phyloP scores from a whole-genome alignment of 169 alveolate genomes.

The Plasmodium falciparum region DNA sequence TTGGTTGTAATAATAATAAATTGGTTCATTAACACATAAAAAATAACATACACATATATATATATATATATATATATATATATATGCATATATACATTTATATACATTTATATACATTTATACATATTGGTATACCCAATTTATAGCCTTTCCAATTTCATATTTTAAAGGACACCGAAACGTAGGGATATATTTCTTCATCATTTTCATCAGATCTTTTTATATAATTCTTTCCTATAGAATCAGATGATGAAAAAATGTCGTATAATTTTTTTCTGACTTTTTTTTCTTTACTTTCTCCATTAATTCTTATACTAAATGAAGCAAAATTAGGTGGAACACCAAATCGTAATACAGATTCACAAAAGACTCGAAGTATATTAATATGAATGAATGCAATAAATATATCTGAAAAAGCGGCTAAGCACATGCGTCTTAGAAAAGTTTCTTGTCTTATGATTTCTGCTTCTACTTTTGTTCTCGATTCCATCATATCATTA shows the following conservation, averaged over 20 bases:
- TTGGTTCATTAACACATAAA: too few species aligned
- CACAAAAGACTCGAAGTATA: constrained; percentile 93
- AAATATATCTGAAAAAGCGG: constrained; percentile 92
- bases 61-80: too few species aligned
- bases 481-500: constrained; percentile 83
- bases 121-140: too few species aligned
- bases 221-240: constrained; percentile 52
- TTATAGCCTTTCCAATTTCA: not conserved
- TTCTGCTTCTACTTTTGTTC: constrained; percentile 88
- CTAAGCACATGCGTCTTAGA: constrained; percentile 89
- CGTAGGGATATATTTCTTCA: constrained; percentile 69
- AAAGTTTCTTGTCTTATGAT: constrained; percentile 89
- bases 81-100: too few species aligned
- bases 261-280: constrained; percentile 54
- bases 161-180: constrained; percentile 63
- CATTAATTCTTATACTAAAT: constrained; percentile 80
- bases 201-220: constrained; percentile 58
- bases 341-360: constrained; percentile 93
- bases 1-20: too few species aligned
- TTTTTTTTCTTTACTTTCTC: constrained; percentile 74
- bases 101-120: too few species aligned
- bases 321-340: constrained; percentile 92
- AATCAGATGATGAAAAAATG: constrained; percentile 40
- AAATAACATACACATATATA: too few species aligned
- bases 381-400: constrained; percentile 91